Evolutionary conservation across 305 asterid species (phyloP), one percentile per base, ranked within the genome.

Genomic region (Lippia alba): DNA sequence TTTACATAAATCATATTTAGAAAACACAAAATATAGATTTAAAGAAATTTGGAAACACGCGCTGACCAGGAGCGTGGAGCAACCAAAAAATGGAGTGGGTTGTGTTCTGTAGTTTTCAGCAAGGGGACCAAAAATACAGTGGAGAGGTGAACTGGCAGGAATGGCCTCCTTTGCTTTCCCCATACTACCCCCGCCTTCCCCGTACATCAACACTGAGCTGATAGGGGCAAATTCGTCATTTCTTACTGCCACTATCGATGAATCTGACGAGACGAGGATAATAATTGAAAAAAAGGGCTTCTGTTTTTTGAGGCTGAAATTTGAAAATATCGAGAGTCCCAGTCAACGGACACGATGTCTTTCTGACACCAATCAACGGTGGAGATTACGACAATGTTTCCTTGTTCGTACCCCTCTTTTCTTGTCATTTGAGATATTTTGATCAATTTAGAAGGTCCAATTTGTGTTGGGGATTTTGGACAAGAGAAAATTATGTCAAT

Each of bases 321-420:
- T 78, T 67, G 73, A 78, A 73, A 63, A 73, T 61, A 57, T 64
- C 70, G 74, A 69, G 73, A 59, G 30, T 0, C 39, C 39, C 0
- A 2, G 17, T 78, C 41, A 41, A 73, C 67, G 82, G 82, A 5
- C 55, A 15, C 17, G 82, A 78, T 73, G 64, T 8, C 44, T 55
- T 55, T 5, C 8, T 1, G 33, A 61, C 19, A n/a, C n/a, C 30
- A 50, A 20, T 5, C 54, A 36, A 61, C 67, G 75, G 72, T 64
- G 16, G 51, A 30, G 65, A 58, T 58, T 46, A 20, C 58, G 6
- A 6, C 4, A 3, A 9, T 54, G 58, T 7, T 39, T 19, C 10
- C 8, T 0, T 2, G 14, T 54, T 16, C n/a, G 4, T n/a, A n/a
- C n/a, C n/a, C 5, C 19, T 17, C 10, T 17, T 33, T 4, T 16